Evolutionary conservation across 2,329 filamentous ascomycete species (phyloP), one percentile per base, ranked within the genome.

Genomic region (Aspergillus ruber): DNA sequence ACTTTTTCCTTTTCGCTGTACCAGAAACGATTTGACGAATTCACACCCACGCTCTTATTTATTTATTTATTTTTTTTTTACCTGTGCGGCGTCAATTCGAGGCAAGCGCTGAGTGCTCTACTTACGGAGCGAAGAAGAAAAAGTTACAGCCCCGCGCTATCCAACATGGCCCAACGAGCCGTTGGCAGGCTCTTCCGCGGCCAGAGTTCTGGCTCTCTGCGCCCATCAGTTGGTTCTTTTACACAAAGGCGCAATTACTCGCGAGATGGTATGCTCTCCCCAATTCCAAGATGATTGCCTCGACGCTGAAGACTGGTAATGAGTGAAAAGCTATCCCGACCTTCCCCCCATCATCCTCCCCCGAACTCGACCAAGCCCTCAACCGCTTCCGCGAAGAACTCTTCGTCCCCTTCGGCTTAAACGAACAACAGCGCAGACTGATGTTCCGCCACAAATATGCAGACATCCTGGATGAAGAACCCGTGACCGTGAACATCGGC

Each of bases 371-470:
- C 53, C 53, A 65, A 39, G 58, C 68, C 43, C 63, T 75, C 27
- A 54, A 62, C 23, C 61, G 60, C 49, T 72, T 70, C 57, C 71
- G 72, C 53, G 56, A 73, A 50, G 64, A 68, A 36, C 60, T 74
- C 43, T 74, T 75, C 56, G 68, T 73, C 27, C 72, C 72, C 23
- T 62, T 61, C 43, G 63, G 64, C 33, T 63, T 74, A 4, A 56
- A 59, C 32, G 49, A 57, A 5, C 61, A 61, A 38, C 71, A 74
- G 48, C 63, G 62, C 49, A 62, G 58, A 36, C 61, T 70, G 40
- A 65, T 74, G 47, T 73, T 69, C 58, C 64, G 65, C 43, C 50
- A 62, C 27, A 66, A 62, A 33, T 62, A 68, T 41, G 59, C 63
- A 35, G 56, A 62, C 12, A 56, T 62, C 44, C 59, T 74, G 23